Evolutionary conservation across 306 rosid species (phyloP), one percentile per base, ranked within the genome.

Genomic region (Ormosia emarginata): DNA sequence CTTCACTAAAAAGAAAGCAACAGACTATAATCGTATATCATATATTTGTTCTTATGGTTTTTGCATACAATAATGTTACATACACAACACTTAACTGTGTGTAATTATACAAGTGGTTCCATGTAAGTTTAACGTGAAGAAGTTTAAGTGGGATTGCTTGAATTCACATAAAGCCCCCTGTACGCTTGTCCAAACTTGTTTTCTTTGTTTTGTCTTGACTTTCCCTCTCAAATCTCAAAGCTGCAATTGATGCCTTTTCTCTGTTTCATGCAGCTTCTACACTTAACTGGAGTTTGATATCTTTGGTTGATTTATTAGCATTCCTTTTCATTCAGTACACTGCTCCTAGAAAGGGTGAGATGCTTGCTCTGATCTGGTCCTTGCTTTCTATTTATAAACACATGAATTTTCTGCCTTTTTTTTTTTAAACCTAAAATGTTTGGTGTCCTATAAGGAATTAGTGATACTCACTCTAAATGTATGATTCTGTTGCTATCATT

Each of bases 321-420:
- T 86, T 86, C 70, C 87, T 86, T 79, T 75, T 49, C 79, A 75
- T 86, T 70, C 87, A 83, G 85, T 86, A 79, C 82, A 83, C 62
- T 37, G 83, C 77, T 61, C 39, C 71, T 29, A 83, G 82, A 86
- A 86, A 47, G 55, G 85, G 89, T 86, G 82, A 83, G 85, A 63
- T 67, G 82, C 82, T 63, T 46, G 24, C 80, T 79, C 79, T 34
- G 9, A 9, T 79, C 75, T 34, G 13, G 49, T 10, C 65, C 56
- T 75, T 65, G 79, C 8, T 43, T 55, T 63, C 49, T 17, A 47
- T 68, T 67, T 8, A 44, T 36, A 30, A 57, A 63, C 59, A 41
- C 39, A n/a, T 62, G 24, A 36, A 56, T 69, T 55, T 65, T 78
- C 14, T 64, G 58, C 74, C 29, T 36, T 57, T 24, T 57, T 30